Percentiles rank a stretch among this genome's conserved stretches.
These are phyloP conservation scores for Boletus bicolor DNA, from an alignment of 768 basidiomycete genomes.

Conservation along the genomic window DNA sequence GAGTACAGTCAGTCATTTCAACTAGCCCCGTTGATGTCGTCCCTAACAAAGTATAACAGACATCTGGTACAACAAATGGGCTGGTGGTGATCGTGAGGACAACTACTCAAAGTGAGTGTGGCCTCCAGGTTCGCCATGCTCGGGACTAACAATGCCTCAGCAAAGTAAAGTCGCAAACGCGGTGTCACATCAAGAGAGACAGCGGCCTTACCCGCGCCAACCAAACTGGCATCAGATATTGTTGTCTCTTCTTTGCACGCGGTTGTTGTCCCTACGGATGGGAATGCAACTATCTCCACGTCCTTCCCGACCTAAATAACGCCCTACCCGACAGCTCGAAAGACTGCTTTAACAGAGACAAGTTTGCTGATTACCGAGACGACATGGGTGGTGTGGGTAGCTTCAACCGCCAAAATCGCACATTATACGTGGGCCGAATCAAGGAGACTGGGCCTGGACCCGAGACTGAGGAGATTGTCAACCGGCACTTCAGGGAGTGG, in stretches of 20 bases:
- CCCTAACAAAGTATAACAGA: constrained; percentile 43
- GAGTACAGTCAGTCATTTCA: constrained; percentile 77
- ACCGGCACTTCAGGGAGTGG: constrained; percentile 93
- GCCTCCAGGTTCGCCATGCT: neutral
- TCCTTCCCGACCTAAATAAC: constrained; percentile 68
- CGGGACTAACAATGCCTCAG: constrained; percentile 36
- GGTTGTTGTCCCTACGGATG: constrained; percentile 98
- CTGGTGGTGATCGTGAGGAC: constrained; percentile 98
- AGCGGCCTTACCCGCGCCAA: constrained; percentile 94
- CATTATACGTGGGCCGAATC: constrained; percentile 91
- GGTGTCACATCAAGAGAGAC: constrained; percentile 86
- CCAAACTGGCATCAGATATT: constrained; percentile 87
- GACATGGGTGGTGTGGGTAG: constrained; percentile 99
- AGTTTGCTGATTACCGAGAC: constrained; percentile 95
- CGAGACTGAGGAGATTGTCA: constrained; percentile 90
- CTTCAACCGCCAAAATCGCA: constrained; percentile 91
- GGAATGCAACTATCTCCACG: constrained; percentile 97
- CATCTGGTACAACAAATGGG: constrained; percentile 99
- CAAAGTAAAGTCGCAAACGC: constrained; percentile 91
- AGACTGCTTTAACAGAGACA: constrained; percentile 96
- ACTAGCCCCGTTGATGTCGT: neutral
- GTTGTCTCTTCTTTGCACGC: constrained; percentile 91
- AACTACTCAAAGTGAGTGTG: constrained; percentile 83
- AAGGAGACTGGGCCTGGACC: constrained; percentile 84
- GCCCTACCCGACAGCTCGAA: constrained; percentile 86